Evolutionary conservation across 331 rosid genomes (phyloP), one percentile per base, ranked within the genome.

Genomic region (Pyrus hybrid): DNA sequence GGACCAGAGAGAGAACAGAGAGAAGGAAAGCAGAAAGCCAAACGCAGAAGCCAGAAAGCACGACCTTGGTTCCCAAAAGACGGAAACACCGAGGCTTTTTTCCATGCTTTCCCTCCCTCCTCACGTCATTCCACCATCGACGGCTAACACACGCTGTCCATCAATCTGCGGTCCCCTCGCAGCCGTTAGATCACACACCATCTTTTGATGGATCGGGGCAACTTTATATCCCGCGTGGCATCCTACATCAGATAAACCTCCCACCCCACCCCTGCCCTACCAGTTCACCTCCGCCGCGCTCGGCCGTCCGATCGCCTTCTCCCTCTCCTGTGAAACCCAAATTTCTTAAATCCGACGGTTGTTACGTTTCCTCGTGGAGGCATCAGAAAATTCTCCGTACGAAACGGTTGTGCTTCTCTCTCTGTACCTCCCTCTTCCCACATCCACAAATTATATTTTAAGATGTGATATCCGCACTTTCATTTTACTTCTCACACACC

Each of bases 111-210:
- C 7, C 13, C 54, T 17, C 60, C 64, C 23, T 12, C 12, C 53
- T 35, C 56, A 77, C 79, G 79, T 77, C 85, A 69, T 63, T 73
- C 70, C 63, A 29, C 43, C 28, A 77, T 73, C 73, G 11, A 77
- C 82, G 81, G 76, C 57, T 16, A 10, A 18, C 29, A 61, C 60
- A 32, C 69, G 0, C 47, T 32, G 7, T 32, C 12, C 1, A 18
- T 62, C 33, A 28, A 22, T 16, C 29, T 10, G 62, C 37, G 70
- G 80, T 3, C 66, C 71, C 76, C 67, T 21, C 63, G 12, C 30
- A 32, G 70, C 85, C 77, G 87, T 79, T 37, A 17, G 84, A 83
- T 80, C 67, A 6, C 29, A 20, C 6, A 28, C 41, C 13, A 30
- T 14, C 47, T 17, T 13, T 12, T 7, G 37, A n/a, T 1, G 22